Percentiles rank a stretch among this genome's conserved stretches.
Evolutionary conservation across 2,329 filamentous ascomycete species (phyloP).

Genomic region (Zarea fungicola): DNA sequence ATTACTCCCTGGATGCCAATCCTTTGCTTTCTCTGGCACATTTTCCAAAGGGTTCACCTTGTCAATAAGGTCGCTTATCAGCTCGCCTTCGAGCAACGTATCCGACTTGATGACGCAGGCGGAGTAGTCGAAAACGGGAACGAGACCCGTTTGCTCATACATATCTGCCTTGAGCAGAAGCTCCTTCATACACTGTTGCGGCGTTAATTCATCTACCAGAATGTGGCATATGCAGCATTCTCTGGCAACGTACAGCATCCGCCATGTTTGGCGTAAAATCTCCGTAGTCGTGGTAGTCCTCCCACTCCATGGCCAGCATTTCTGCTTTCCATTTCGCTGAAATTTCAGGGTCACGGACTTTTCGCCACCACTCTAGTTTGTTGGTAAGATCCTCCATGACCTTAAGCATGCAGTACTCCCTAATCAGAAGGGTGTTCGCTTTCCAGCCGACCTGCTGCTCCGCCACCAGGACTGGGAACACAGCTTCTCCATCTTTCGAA

Average conservation of each 20-base stretch:
- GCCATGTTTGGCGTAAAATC: constrained; percentile 28
- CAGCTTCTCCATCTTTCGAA: neutral
- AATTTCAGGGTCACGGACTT: constrained; percentile 24
- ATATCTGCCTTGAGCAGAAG: constrained; percentile 30
- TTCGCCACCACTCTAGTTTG: constrained; percentile 31
- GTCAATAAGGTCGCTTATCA: constrained; percentile 32
- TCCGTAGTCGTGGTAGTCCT: constrained; percentile 14
- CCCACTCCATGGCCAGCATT: constrained; percentile 26
- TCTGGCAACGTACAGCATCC: constrained; percentile 23
- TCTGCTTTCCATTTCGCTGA: constrained; percentile 25
- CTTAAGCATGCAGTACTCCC: constrained; percentile 29
- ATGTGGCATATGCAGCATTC: too few relatives aligned
- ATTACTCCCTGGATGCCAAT: constrained; percentile 58
- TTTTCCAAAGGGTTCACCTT: constrained; percentile 45
- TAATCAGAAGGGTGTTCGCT: constrained; percentile 22
- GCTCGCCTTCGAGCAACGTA: constrained; percentile 14
- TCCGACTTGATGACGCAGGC: constrained; percentile 32
- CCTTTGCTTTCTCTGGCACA: constrained; percentile 43
- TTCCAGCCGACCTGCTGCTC: neutral
- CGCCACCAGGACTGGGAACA: neutral
- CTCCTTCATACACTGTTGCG: too few relatives aligned
- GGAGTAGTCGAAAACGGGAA: constrained; percentile 30
- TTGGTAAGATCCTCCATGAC: constrained; percentile 29
- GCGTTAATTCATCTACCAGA: too few relatives aligned
- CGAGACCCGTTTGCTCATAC: constrained; percentile 27